Evolutionary conservation across 352 stramenopile species (phyloP), one percentile per base, ranked within the genome.

Genomic region (Phytophthora ramorum): DNA sequence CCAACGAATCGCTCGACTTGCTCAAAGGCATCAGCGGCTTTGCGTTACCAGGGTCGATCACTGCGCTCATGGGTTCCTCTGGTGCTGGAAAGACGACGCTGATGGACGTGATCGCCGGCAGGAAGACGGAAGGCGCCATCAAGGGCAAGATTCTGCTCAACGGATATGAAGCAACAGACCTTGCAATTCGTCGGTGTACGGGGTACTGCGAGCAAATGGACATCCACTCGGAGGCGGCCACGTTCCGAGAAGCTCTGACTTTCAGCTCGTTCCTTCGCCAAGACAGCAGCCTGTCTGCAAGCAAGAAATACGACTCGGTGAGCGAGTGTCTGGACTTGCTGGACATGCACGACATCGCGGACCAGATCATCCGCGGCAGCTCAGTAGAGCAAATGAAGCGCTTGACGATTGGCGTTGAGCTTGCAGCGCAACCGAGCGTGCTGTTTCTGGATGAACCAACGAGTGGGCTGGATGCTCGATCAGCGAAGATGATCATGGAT

Each of bases 51-150:
- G 82, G 83, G 0, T 63, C 78, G 12, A 86, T 98, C 64, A 97
- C 87, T 28, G 92, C 89, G 17, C 71, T 98, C 3, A 96, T 97
- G 85, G 90, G 90, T 16, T 89, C 72, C 8, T 88, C 65, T 47
- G 88, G 83, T 43, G 82, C 85, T 34, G 87, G 86, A 13, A 95
- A 85, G 50, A 91, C 78, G 30, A 98, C 93, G 2, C 71, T 98
- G 9, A 91, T 97, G 63, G 92, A 98, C 73, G 91, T 98, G 4
- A 92, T 98, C 52, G 87, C 92, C 7, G 73, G 95, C 17, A 75
- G 93, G 32, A 60, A 84, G 53, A 81, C 73, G 14, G 72, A 64
- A 28, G 93, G 94, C 12, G 78, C 67, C 5, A 82, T 91, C 55
- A 69, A 57, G 2, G 88, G 89, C 13, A 68, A 91, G 7, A 81